Conservation (phyloP, 805 yeast genomes). For the Saccharomycopsis sp. region DNA sequence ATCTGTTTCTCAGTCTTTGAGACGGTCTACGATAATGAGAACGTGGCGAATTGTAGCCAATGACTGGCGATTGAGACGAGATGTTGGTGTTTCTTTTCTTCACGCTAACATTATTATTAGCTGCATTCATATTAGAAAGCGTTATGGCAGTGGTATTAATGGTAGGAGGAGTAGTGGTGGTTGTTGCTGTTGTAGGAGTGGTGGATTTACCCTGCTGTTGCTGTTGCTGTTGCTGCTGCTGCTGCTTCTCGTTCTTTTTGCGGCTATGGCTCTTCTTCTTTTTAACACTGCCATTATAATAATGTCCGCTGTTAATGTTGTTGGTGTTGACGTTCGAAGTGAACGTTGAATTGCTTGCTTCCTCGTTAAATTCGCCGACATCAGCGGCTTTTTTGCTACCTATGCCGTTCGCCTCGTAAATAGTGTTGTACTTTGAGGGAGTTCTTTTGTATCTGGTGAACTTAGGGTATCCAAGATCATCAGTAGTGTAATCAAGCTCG, state of each 20-base stretch:
- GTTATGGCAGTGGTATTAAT: background rate
- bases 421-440: background rate
- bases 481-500: conserved; percentile 20
- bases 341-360: conserved; percentile 10
- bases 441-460: conserved; percentile 16
- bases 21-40: conserved; percentile 5
- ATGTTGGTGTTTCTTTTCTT: background rate
- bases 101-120: background rate
- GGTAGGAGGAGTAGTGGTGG: background rate
- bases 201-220: background rate
- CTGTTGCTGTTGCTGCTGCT: background rate
- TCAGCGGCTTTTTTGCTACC: conserved; percentile 1
- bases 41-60: conserved; percentile 6
- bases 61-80: conserved; percentile 4
- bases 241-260: background rate
- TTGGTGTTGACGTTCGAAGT: background rate
- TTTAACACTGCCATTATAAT: background rate
- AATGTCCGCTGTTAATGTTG: background rate
- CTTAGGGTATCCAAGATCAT: conserved; percentile 18
- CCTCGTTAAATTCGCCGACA: conserved; percentile 8
- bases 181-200: background rate
- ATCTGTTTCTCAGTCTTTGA: conserved; percentile 1
- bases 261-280: conserved; percentile 9
- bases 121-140: background rate
- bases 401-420: background rate